phyloP scores from a whole-genome alignment of 139 green algal species.

The Volvox reticuliferus region DNA sequence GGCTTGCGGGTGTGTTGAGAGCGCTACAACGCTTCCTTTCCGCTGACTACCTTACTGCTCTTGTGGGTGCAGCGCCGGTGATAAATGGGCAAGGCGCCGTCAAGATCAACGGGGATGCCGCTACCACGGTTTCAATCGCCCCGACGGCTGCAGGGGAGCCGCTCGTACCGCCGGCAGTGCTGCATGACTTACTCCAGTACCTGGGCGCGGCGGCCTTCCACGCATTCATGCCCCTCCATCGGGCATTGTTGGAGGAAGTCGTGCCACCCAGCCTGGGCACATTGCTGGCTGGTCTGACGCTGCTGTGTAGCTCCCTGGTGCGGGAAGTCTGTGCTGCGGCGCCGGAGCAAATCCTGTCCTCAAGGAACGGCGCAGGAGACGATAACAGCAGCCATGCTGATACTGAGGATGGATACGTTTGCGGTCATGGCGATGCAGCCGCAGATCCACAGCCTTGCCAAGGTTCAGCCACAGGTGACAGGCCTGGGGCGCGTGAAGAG shows the following conservation, averaged over 20 bases:
- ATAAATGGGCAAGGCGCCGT: background rate
- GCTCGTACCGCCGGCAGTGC: conserved; percentile 34
- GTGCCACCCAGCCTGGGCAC: background rate
- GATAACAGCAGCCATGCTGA: too few relatives aligned
- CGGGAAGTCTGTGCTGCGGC: conserved; percentile 11
- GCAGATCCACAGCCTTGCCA: too few relatives aligned
- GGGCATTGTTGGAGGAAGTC: background rate
- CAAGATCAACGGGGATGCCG: background rate
- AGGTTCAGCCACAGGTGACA: too few relatives aligned
- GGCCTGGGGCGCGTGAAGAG: too few relatives aligned
- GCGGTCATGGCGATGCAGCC: too few relatives aligned
- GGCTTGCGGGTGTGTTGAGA: background rate
- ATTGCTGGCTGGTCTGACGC: conserved; percentile 2
- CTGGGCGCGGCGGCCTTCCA: background rate
- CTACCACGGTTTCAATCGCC: background rate
- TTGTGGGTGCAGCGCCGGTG: background rate
- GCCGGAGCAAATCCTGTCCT: background rate
- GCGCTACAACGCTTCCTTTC: conserved; percentile 40
- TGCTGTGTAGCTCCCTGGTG: conserved; percentile 9
- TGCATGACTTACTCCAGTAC: conserved; percentile 13
- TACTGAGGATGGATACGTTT: background rate
- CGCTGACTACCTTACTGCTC: background rate
- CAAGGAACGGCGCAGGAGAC: background rate
- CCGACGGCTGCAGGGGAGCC: background rate
- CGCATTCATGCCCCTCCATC: conserved; percentile 46